Evolutionary conservation across 345 rosid species (phyloP).

Genomic region (Laguncularia racemosa): DNA sequence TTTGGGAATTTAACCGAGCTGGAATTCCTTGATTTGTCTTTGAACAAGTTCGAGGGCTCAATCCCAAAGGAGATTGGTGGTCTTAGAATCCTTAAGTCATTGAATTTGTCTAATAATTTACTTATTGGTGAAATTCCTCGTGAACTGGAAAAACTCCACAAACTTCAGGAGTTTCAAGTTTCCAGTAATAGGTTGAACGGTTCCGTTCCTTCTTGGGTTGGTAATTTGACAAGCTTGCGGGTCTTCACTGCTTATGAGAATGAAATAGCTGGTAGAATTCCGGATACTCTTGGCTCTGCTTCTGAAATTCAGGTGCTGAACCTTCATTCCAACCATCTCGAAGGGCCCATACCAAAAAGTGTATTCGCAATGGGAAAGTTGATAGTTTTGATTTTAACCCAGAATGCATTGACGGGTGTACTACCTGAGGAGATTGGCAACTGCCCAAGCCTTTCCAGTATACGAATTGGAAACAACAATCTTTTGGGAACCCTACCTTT

Average conservation of each 20-base stretch:
- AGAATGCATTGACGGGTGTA: constrained; percentile 56
- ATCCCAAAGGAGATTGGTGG: constrained; percentile 59
- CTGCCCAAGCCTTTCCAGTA: constrained; percentile 69
- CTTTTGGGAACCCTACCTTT: constrained; percentile 74
- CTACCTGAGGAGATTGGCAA: constrained; percentile 66
- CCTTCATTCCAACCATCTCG: constrained; percentile 82
- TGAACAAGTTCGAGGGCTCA: constrained; percentile 53
- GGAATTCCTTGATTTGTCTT: constrained; percentile 68
- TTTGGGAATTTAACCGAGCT: constrained; percentile 58
- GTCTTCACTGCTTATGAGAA: constrained; percentile 64
- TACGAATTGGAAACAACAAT: constrained; percentile 78
- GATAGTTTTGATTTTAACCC: constrained; percentile 70
- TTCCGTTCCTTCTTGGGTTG: constrained; percentile 64
- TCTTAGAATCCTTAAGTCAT: constrained; percentile 42
- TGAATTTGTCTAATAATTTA: constrained; percentile 60
- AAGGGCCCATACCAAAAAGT: constrained; percentile 72
- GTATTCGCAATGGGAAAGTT: constrained; percentile 76
- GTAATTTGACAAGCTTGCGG: constrained; percentile 52
- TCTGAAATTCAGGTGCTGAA: constrained; percentile 67
- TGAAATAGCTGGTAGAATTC: constrained; percentile 54
- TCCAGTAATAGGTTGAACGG: constrained; percentile 63
- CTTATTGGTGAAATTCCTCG: constrained; percentile 66
- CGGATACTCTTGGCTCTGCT: constrained; percentile 52
- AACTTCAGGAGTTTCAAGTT: constrained; percentile 66
- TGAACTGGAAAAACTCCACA: constrained; percentile 42